Evolutionary conservation across 192 early-diverging fungal species (phyloP).

Genomic region (Dissophora globulifera): DNA sequence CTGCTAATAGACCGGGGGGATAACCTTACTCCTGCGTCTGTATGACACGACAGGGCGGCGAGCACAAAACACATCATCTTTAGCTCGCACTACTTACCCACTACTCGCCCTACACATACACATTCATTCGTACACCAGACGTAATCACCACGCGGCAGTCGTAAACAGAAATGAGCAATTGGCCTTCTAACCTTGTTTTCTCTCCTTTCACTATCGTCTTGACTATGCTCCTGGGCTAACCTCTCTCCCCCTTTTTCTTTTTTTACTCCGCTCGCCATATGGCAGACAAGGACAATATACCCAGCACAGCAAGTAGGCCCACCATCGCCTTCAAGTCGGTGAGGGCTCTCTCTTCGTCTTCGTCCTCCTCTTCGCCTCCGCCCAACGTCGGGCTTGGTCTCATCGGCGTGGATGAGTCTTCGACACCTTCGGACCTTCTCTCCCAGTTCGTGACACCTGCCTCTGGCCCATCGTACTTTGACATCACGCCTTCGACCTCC

Average conservation of each 20-base stretch:
- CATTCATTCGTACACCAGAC: slow-evolving; percentile 1
- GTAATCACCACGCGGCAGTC: not conserved
- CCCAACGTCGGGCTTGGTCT: slow-evolving; percentile 25
- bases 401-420: slow-evolving; percentile 3
- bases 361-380: not conserved
- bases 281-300: slow-evolving; percentile 23
- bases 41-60: not conserved
- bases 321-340: not conserved
- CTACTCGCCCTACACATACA: not conserved
- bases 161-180: not conserved
- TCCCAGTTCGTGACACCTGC: slow-evolving; percentile 22
- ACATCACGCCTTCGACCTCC: slow-evolving; percentile 33
- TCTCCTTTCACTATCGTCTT: slow-evolving; percentile 5
- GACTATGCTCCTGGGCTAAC: slow-evolving; percentile 22
- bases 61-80: too few relatives aligned
- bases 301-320: not conserved
- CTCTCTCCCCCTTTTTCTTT: slow-evolving; percentile 1
- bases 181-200: slow-evolving; percentile 25
- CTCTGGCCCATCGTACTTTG: slow-evolving; percentile 46
- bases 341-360: not conserved
- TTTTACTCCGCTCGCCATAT: not conserved
- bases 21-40: not conserved
- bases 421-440: slow-evolving; percentile 4
- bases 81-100: too few relatives aligned
- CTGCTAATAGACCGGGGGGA: too few relatives aligned